Evolutionary conservation across 139 green algal species (phyloP), one percentile per base, ranked within the genome.

Genomic region (Chlamydomonas sp.): DNA sequence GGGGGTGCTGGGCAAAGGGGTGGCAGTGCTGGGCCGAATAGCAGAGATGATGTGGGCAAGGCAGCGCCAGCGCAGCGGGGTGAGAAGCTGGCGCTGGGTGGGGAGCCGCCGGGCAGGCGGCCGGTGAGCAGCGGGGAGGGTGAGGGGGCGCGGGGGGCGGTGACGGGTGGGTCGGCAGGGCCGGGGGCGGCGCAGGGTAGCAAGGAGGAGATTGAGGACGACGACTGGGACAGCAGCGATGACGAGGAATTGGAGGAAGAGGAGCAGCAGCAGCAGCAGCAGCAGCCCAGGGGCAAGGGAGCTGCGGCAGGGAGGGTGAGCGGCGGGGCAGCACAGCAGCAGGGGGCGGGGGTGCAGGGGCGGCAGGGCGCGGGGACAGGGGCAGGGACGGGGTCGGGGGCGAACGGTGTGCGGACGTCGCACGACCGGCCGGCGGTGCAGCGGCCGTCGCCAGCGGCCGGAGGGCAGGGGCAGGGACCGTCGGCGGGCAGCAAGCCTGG

Each of bases 191-290:
- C 75, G 8, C 67, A 81, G 17, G 63, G 74, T 31, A 14, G 14
- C 1, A 17, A 2, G 18, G 84, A 88, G 64, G 84, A 88, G 58
- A 83, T 72, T 72, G n/a, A 83, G 74, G 84, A 83, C 9, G 84
- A 88, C 59, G 84, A 88, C 60, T 87, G 83, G 83, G 83, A 87
- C 63, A 87, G 83, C 83, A 87, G 83, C n/a, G 83, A 87, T 49
- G 83, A 75, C 9, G 80, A 85, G 67, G 68, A 9, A 6, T n/a
- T 60, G n/a, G 18, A 69, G n/a, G 75, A 10, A 3, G 31, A 60
- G 3, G 12, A 20, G 17, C 77, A 1, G 16, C 12, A 80, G 76
- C 76, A 31, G 58, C 9, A 18, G 17, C 59, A 64, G 17, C 16
- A 64, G 20, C 69, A n/a, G 60, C 58, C 3, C 61, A 71, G 81